Evolutionary conservation across 495 filamentous ascomycete genomes (phyloP).

Genomic region (Aspergillus coremiiformis): DNA sequence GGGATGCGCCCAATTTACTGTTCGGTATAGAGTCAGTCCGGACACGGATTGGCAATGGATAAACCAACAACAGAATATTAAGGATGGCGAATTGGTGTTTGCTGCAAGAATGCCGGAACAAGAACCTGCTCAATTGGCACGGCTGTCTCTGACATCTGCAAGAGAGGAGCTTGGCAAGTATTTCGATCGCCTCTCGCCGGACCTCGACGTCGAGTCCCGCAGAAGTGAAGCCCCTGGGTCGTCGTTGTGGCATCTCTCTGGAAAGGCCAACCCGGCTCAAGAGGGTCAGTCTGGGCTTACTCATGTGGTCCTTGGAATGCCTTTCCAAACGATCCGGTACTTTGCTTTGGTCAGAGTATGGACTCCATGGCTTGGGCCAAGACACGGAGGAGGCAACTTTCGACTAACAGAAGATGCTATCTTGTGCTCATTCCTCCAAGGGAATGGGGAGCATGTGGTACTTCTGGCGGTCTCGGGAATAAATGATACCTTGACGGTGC

Average conservation of each 20-base stretch:
- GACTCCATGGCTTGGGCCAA: slow-evolving; percentile 78
- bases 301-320: slow-evolving; percentile 54
- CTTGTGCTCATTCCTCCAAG: slow-evolving; percentile 70
- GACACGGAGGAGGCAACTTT: slow-evolving; percentile 67
- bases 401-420: slow-evolving; percentile 68
- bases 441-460: slow-evolving; percentile 71
- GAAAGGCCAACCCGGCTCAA: slow-evolving; percentile 44
- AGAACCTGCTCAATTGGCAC: slow-evolving; percentile 8
- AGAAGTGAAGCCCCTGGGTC: slow-evolving; percentile 64
- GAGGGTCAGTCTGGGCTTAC: slow-evolving; percentile 49
- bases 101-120: slow-evolving; percentile 2
- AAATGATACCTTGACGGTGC: slow-evolving; percentile 60
- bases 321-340: slow-evolving; percentile 53
- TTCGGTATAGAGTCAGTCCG: slow-evolving; percentile 57
- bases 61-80: slow-evolving; percentile 50
- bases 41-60: slow-evolving; percentile 67
- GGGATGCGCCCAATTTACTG: slow-evolving; percentile 55
- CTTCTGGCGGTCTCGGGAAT: slow-evolving; percentile 74
- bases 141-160: slow-evolving; percentile 12
- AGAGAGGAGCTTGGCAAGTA: slow-evolving; percentile 48
- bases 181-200: slow-evolving; percentile 51
- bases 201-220: slow-evolving; percentile 48
- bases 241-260: slow-evolving; percentile 60
- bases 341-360: slow-evolving; percentile 75
- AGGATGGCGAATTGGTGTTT: slow-evolving; percentile 59